Evolutionary conservation across 2,329 filamentous ascomycete genomes (phyloP).

Genomic region (Colletotrichum sp.): DNA sequence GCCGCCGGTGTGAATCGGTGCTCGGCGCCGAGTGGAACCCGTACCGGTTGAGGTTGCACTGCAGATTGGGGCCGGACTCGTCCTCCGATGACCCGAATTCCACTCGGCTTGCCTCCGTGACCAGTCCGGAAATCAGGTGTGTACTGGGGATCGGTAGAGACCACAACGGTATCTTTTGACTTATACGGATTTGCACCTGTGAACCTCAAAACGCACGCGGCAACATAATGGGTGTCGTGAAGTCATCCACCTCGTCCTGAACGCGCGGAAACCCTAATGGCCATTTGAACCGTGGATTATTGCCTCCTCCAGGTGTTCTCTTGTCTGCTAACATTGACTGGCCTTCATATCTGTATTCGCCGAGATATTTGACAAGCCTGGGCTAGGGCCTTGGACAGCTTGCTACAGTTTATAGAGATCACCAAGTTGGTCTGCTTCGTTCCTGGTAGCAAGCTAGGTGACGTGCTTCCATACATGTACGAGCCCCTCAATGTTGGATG

Average conservation of each 20-base stretch:
- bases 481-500: neutral
- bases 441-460: neutral
- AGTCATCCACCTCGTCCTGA: neutral
- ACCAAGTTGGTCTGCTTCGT: neutral
- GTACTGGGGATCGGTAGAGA: fast-evolving
- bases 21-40: neutral
- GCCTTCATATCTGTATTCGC: neutral
- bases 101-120: neutral
- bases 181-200: neutral
- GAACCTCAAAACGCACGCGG: neutral
- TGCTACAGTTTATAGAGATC: neutral
- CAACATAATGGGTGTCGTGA: neutral
- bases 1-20: neutral
- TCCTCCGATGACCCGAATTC: neutral
- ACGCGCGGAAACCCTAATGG: fast-evolving
- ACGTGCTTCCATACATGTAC: neutral
- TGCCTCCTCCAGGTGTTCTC: neutral
- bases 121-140: neutral
- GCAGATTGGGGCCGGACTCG: neutral
- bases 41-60: neutral
- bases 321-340: neutral
- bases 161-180: neutral
- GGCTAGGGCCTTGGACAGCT: fast-evolving
- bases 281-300: neutral
- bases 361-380: neutral